Percentiles rank a stretch among this genome's conserved stretches.
Conservation (phyloP, 768 basidiomycete genomes). For the Hydnum rufescens region DNA sequence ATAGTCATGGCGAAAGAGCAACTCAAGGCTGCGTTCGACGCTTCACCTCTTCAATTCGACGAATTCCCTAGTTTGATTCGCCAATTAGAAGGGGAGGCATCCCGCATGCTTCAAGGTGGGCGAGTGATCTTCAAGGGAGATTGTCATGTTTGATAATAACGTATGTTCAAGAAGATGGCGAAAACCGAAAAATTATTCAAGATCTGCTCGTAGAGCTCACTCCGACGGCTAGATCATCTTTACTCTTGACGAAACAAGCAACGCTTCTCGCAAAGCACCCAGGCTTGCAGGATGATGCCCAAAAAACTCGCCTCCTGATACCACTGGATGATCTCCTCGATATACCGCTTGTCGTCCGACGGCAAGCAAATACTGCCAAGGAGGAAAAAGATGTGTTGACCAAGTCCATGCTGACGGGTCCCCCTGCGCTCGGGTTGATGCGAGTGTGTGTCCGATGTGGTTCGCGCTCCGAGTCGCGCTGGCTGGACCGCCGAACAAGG, state of each 20-base stretch:
- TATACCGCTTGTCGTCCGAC: background rate
- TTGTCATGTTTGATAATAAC: too few relatives aligned
- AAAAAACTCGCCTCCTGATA: background rate
- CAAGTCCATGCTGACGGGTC: background rate
- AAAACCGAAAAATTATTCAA: background rate
- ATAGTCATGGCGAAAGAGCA: background rate
- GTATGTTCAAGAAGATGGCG: too few relatives aligned
- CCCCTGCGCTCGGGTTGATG: background rate
- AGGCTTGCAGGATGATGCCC: background rate
- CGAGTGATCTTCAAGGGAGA: too few relatives aligned
- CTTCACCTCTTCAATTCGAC: background rate
- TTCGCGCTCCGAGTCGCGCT: background rate
- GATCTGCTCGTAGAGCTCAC: background rate
- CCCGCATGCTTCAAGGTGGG: too few relatives aligned
- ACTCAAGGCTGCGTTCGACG: background rate
- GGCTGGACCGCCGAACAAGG: background rate
- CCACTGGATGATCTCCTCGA: background rate
- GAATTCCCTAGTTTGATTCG: background rate
- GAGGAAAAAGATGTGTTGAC: background rate
- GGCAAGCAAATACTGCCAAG: background rate
- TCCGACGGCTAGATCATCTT: background rate
- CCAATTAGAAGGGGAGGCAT: background rate
- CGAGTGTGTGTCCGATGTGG: background rate
- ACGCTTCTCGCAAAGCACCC: background rate
- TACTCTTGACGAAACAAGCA: background rate